Conservation (phyloP, 23 red algal genomes). For the Chondrus crispus region DNA sequence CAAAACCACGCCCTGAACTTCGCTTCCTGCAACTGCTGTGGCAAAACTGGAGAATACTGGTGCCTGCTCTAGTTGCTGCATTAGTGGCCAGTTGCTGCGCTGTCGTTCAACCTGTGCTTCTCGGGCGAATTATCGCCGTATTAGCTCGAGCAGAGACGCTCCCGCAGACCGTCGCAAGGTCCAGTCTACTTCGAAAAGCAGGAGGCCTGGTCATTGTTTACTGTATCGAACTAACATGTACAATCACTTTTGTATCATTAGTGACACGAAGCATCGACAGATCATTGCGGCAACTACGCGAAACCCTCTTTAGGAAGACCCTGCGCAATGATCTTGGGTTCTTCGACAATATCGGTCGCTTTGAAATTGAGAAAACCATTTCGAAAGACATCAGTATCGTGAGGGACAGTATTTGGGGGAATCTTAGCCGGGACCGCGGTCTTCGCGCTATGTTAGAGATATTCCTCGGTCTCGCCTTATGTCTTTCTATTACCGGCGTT, state of each 20-base stretch:
- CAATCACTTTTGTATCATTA: conserved; percentile 13
- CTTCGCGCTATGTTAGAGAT: conserved; percentile 26
- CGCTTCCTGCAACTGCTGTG: conserved; percentile 1
- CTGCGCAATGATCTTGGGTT: conserved; percentile 37
- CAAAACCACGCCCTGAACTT: too few relatives aligned
- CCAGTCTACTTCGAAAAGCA: neutral
- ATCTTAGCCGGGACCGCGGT: conserved; percentile 54
- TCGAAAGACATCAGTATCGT: conserved; percentile 14
- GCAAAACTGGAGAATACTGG: conserved; percentile 5
- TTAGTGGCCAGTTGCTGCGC: conserved; percentile 23
- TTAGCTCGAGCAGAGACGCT: neutral
- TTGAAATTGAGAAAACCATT: conserved; percentile 2
- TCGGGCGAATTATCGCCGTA: conserved; percentile 1
- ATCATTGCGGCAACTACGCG: conserved; percentile 22
- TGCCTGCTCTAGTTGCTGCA: conserved; percentile 41
- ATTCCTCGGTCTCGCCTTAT: conserved; percentile 13
- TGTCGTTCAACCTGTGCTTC: conserved; percentile 3
- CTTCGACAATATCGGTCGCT: conserved; percentile 22
- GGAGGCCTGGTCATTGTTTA: neutral
- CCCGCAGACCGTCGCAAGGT: neutral
- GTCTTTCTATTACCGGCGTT: conserved; percentile 3
- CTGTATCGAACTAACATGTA: neutral
- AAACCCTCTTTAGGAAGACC: conserved; percentile 14
- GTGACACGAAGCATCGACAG: conserved; percentile 24
- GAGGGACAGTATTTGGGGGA: conserved; percentile 27